Evolutionary conservation across 1,139 yeast species (phyloP), one percentile per base, ranked within the genome.

Genomic region (Saccharomyces hybrid): DNA sequence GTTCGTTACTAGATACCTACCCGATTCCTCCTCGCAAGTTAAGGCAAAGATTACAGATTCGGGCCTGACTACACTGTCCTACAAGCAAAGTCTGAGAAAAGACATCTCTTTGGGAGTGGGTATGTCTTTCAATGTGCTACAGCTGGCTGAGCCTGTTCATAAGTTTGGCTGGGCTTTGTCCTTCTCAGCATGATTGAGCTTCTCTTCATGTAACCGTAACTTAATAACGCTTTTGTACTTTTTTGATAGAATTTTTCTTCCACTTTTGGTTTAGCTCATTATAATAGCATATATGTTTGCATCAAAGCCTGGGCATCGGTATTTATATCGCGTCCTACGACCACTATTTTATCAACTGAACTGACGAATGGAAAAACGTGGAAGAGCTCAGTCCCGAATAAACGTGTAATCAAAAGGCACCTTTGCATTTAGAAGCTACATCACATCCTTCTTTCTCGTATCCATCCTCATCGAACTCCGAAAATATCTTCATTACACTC

Each of bases 71-170:
- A 90, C 97, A 62, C 78, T 93, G 70, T 82, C 97, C 63, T 93
- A 91, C 86, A 88, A 95, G 73, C 98, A 93, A 79, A 84, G 82
- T 69, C 82, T 93, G 75, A 88, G 95, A 80, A 96, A 96, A 59
- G 97, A 97, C 75, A 97, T 93, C 69, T 88, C 88, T 71, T 80
- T 93, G 69, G 99, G 99, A 74, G 82, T 93, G 66, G 99, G 99
- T 81, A 87, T 95, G 69, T 89, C 96, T 63, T 85, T 95, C 76
- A 97, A 93, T 76, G 95, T 97, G 68, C 83, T 89, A 77, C 88
- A 93, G 78, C 82, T 91, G 73, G 86, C 89, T 74, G 97, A 91
- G 80, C 89, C 97, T 64, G 96, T 95, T 71, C 98, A 93, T 84
- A 91, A 93, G 84, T 82, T 91, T 71, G 98, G 98, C 76, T 81